Conservation (phyloP, 2,329 filamentous ascomycete genomes). For the Aspergillus felis region DNA sequence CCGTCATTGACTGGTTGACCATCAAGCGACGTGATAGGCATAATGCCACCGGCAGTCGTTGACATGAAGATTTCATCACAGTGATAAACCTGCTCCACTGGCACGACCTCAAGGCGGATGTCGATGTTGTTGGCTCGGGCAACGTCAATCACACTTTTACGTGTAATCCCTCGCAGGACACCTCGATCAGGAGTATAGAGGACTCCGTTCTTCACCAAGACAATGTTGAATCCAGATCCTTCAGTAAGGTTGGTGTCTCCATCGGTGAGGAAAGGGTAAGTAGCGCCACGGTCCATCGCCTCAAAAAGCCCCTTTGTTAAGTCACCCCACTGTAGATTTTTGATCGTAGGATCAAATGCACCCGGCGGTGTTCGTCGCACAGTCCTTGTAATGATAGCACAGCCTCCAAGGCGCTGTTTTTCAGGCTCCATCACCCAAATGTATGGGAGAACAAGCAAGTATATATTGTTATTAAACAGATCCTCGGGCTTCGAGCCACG, state of each 20-base stretch:
- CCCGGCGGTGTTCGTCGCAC: slow-evolving; percentile 45
- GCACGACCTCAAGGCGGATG: no score
- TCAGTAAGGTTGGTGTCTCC: no score
- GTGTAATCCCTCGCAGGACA: slow-evolving; percentile 47
- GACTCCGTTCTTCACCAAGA: slow-evolving; percentile 10
- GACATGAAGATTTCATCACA: slow-evolving; percentile 3
- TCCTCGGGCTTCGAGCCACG: slow-evolving; percentile 34
- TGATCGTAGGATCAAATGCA: slow-evolving; percentile 45
- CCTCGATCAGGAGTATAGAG: slow-evolving; percentile 48
- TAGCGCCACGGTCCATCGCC: slow-evolving; percentile 44
- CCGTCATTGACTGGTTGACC: slow-evolving; percentile 40
- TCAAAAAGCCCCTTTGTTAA: slow-evolving; percentile 45
- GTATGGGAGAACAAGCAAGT: no score
- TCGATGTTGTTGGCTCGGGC: slow-evolving; percentile 41
- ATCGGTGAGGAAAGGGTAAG: slow-evolving; percentile 39
- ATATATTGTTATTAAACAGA: slow-evolving; percentile 7
- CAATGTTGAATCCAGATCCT: no score
- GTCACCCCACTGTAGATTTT: slow-evolving; percentile 41
- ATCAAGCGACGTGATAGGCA: slow-evolving; percentile 49
- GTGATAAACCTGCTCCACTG: no score
- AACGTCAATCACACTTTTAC: slow-evolving; percentile 47
- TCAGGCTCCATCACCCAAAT: no score
- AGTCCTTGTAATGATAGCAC: no score
- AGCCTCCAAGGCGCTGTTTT: no score
- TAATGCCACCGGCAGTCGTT: slow-evolving; percentile 51